phyloP scores from a whole-genome alignment of 306 rosid species.

The Acacia acuminata region DNA sequence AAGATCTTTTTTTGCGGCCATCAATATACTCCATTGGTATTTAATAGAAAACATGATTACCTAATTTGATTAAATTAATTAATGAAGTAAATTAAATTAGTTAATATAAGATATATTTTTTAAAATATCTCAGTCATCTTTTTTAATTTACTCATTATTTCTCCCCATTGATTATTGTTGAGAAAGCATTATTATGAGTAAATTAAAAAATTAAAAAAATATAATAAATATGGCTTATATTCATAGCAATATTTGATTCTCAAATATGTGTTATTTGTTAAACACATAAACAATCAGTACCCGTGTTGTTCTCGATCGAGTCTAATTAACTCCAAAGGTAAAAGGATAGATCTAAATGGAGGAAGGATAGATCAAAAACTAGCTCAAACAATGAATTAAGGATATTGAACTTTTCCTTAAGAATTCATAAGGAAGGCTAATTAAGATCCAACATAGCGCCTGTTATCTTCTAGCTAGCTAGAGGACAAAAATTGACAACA shows the following conservation, averaged over 20 bases:
- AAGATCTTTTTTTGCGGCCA: background rate
- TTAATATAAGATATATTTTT: too few species aligned
- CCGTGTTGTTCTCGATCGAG: background rate
- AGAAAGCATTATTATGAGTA: too few species aligned
- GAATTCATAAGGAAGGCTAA: background rate
- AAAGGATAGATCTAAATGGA: background rate
- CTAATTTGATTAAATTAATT: too few species aligned
- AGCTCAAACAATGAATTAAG: background rate
- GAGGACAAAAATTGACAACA: slow-evolving; percentile 69
- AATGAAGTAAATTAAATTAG: too few species aligned
- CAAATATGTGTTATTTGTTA: background rate
- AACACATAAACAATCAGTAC: background rate
- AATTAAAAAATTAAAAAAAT: too few species aligned
- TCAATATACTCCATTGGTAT: too few species aligned
- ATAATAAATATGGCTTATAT: too few species aligned
- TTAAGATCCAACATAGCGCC: slow-evolving; percentile 28
- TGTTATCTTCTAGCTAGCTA: slow-evolving; percentile 50
- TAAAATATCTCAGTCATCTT: too few species aligned
- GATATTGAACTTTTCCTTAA: background rate
- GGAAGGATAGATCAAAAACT: background rate
- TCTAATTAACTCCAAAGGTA: background rate
- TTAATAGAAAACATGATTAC: too few species aligned
- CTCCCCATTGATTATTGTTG: too few species aligned
- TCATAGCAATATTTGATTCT: too few species aligned
- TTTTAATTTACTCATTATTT: too few species aligned